Evolutionary conservation across 169 alveolate genomes (phyloP), one percentile per base, ranked within the genome.

Genomic region (Pseudocohnilembus persalinus): DNA sequence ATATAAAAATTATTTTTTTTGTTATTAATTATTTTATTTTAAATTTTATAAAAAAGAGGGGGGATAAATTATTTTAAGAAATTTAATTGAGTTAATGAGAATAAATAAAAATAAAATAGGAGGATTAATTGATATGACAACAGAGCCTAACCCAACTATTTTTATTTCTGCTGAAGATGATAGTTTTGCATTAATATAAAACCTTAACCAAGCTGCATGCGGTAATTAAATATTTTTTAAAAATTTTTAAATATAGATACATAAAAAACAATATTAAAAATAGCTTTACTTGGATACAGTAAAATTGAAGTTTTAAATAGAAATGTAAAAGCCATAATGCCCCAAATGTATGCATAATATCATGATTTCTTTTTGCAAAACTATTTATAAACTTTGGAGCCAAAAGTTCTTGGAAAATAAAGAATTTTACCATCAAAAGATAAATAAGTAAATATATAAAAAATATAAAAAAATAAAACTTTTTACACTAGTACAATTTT

Each of bases 311-410:
- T 79, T 29, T 30, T 79, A 29, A 79, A 79, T 79, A 64, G 84
- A 28, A 79, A 79, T 64, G 84, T 79, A 27, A 79, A 79, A 63
- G 84, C 64, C 34, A 28, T 86, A n/a, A 86, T 86, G 90, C 90
- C 90, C 6, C 27, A 49, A 31, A 80, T 86, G 82, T 86, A 86
- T 80, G 83, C 90, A 15, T 79, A 80, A 65, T 76, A 73, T 74
- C 90, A 86, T 75, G 87, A 86, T 64, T 78, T 72, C 33, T 86
- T 86, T 75, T 74, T 86, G 29, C 49, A 82, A 63, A 74, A 82
- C 63, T 86, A 80, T 34, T 64, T 80, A 63, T 78, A 80, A 29
- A 80, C 90, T 11, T 72, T 80, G 30, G 90, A 86, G 72, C 83
- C 90, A 27, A 86, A 83, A 74, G 28, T 86, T 63, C 74, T 86